These are phyloP conservation scores for Vitis rupestris DNA, from an alignment of 164 flowering plant species.

Conservation along the genomic window DNA sequence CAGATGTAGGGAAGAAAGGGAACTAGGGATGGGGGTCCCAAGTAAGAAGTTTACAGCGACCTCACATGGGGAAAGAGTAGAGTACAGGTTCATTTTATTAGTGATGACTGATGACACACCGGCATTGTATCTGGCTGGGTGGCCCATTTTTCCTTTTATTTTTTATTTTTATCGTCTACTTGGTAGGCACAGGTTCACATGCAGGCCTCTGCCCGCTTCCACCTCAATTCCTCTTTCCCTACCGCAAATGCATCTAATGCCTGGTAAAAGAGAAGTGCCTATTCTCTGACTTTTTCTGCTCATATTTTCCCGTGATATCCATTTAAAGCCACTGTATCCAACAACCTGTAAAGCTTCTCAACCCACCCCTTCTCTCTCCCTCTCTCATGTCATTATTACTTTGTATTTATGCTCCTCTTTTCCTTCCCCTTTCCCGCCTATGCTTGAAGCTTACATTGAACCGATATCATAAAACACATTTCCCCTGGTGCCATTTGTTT, in stretches of 20 bases:
- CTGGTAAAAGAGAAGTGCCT: constrained; percentile 2
- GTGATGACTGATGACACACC: background rate
- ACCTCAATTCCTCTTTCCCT: background rate
- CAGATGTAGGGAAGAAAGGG: constrained; percentile 22
- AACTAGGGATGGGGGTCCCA: constrained; percentile 12
- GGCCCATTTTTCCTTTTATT: constrained; percentile 6
- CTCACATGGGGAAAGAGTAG: constrained; percentile 25
- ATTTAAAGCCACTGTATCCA: constrained; percentile 8
- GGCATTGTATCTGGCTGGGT: background rate
- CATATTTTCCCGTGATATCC: constrained; percentile 11
- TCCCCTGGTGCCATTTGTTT: too few relatives aligned
- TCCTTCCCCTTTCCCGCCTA: background rate
- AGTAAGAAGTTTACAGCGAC: constrained; percentile 11
- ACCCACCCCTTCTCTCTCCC: background rate
- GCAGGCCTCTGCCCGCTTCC: constrained; percentile 3
- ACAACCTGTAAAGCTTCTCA: constrained; percentile 25
- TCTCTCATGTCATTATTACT: background rate
- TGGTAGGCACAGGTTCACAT: constrained; percentile 16
- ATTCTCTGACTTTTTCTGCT: background rate
- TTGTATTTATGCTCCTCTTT: background rate
- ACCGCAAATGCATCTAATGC: constrained; percentile 1
- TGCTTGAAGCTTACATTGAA: too few relatives aligned
- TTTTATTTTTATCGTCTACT: too few relatives aligned
- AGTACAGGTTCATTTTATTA: too few relatives aligned
- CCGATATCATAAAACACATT: too few relatives aligned